These are phyloP conservation scores for Cercophora newfieldiana DNA, from an alignment of 495 filamentous ascomycete genomes.

Conservation along the genomic window DNA sequence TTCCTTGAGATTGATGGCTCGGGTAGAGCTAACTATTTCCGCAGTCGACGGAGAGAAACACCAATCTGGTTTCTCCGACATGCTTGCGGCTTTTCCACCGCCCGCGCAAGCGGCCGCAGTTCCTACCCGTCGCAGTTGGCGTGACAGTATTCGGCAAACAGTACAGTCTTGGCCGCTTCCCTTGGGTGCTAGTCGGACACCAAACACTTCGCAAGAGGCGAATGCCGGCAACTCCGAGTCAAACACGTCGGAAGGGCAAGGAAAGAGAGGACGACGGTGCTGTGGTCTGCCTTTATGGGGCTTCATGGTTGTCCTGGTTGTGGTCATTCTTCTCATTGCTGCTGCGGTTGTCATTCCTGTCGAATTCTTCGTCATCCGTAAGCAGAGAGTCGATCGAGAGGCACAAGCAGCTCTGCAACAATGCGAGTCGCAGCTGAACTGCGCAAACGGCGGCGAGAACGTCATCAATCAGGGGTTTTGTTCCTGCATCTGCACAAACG, in stretches of 20 bases:
- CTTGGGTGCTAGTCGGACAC: slow-evolving; percentile 26
- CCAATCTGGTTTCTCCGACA: slow-evolving; percentile 74
- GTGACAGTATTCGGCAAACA: slow-evolving; percentile 40
- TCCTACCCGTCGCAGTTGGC: slow-evolving; percentile 46
- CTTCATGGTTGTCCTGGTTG: slow-evolving; percentile 67
- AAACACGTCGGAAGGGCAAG: slow-evolving; percentile 12
- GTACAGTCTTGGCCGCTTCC: slow-evolving; percentile 46
- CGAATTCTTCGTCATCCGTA: slow-evolving; percentile 72
- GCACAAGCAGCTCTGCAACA: slow-evolving; percentile 38
- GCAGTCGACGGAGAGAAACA: slow-evolving; percentile 45
- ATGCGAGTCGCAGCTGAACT: slow-evolving; percentile 58
- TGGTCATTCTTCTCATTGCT: slow-evolving; percentile 74
- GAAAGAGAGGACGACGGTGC: slow-evolving; percentile 40
- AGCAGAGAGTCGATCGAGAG: slow-evolving; percentile 33
- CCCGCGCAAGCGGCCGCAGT: slow-evolving; percentile 54
- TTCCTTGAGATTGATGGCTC: neutral
- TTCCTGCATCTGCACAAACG: slow-evolving; percentile 83
- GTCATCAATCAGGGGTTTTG: slow-evolving; percentile 66
- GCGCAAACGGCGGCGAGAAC: slow-evolving; percentile 79
- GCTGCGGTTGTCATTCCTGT: slow-evolving; percentile 86
- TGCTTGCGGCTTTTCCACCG: slow-evolving; percentile 88
- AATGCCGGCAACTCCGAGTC: slow-evolving; percentile 21
- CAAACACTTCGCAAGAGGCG: slow-evolving; percentile 35
- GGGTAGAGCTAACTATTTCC: slow-evolving; percentile 35
- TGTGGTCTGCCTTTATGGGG: slow-evolving; percentile 85